Evolutionary conservation across 352 stramenopile species (phyloP), one percentile per base, ranked within the genome.

Genomic region (Phytophthora aleatoria): DNA sequence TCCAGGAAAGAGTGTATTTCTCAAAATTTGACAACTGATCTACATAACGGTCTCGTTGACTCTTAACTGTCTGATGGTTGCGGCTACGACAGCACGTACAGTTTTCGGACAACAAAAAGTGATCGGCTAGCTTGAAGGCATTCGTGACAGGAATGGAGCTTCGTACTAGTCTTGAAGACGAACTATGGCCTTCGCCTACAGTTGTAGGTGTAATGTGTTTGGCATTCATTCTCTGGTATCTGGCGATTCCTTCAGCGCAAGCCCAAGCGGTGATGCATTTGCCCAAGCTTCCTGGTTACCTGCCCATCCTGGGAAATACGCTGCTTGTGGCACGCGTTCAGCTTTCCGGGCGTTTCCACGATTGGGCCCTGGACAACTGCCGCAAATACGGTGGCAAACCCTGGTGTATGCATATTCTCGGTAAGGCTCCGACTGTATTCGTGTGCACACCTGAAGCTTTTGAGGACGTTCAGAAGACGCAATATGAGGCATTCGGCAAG

Each of bases 331-430:
- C 69, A 13, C 52, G 61, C 10, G 65, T 68, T 35, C 78, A 90
- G 47, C 58, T 71, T 50, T 55, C 57, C 6, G 58, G 53, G 5
- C 71, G 72, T 11, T 75, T 89, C 42, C 76, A 91, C 53, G 80
- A 91, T 63, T 91, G 82, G 80, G 76, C 83, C 49, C 28, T 56
- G 1, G 74, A 83, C 20, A 57, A 83, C 51, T 85, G 79, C 15
- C 50, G 68, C 16, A 67, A 66, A 12, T 70, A 75, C 16, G 49
- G 57, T 8, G 76, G 77, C 31, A 78, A 80, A 62, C 71, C 77
- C 4, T 91, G 73, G 74, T 71, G 72, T 11, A 69, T 91, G 42
- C 68, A 78, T 31, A 50, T 71, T 20, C 54, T 87, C n/a, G 80
- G 82, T 10, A 61, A 72, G 3, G 71, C 64, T 9, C 58, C 67